Conservation (phyloP, 257 asterid genomes). For the Fraxinus pennsylvanica region DNA sequence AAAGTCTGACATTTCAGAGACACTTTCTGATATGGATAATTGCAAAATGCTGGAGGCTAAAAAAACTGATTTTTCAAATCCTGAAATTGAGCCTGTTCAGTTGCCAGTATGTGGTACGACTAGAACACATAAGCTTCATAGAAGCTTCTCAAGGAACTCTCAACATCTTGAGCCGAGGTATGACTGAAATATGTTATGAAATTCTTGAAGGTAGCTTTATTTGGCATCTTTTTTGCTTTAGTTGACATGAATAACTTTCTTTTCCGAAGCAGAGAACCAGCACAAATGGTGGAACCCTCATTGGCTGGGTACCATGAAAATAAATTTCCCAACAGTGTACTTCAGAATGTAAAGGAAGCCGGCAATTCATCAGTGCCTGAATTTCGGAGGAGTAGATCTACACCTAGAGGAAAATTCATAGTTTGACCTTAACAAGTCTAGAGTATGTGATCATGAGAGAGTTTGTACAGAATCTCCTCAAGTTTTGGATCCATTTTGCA, state of each 20-base stretch:
- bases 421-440: slow-evolving; percentile 23
- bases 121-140: slow-evolving; percentile 32
- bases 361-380: slow-evolving; percentile 38
- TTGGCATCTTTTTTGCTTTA: slow-evolving; percentile 4
- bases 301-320: neutral
- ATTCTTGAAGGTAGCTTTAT: neutral
- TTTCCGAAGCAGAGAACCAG: neutral
- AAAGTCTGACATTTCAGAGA: slow-evolving; percentile 40
- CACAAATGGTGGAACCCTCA: neutral
- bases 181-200: neutral
- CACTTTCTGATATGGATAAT: slow-evolving; percentile 26
- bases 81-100: slow-evolving; percentile 38
- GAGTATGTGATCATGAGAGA: neutral
- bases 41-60: slow-evolving; percentile 28
- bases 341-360: slow-evolving; percentile 33
- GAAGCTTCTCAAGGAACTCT: slow-evolving; percentile 37
- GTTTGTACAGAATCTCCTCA: neutral
- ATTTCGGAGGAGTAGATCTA: slow-evolving; percentile 47
- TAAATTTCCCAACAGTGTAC: neutral
- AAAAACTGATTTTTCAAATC: slow-evolving; percentile 32
- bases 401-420: slow-evolving; percentile 50
- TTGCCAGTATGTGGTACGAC: slow-evolving; percentile 24
- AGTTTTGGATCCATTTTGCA: neutral
- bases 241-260: slow-evolving; percentile 5
- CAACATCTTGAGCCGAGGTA: slow-evolving; percentile 53